Evolutionary conservation across 2,329 filamentous ascomycete species (phyloP).

Genomic region (Ciborinia camelliae): DNA sequence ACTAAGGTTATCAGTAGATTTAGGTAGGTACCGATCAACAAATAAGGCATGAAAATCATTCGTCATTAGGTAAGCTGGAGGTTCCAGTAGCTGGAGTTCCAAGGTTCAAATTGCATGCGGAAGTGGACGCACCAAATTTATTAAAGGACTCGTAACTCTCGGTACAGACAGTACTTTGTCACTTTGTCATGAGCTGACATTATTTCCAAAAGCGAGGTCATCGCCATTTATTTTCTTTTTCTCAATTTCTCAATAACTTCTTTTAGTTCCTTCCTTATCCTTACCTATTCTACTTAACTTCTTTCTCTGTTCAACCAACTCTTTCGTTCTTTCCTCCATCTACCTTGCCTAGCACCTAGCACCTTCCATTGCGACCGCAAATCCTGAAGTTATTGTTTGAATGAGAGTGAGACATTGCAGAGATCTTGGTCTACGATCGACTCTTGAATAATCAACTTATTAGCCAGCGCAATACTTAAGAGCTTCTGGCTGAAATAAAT

Average conservation of each 20-base stretch:
- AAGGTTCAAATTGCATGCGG: background rate
- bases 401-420: background rate
- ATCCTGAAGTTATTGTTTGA: background rate
- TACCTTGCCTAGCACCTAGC: background rate
- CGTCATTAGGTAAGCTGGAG: no score
- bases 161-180: no score
- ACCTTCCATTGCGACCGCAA: background rate
- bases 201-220: slow-evolving; percentile 11
- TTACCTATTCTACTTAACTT: background rate
- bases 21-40: no score
- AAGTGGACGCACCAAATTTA: no score
- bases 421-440: background rate
- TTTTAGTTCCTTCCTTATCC: background rate
- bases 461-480: background rate
- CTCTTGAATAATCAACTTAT: background rate
- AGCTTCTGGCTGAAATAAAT: background rate
- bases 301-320: background rate
- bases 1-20: no score
- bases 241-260: background rate
- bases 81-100: background rate
- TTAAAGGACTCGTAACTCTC: no score
- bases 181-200: slow-evolving; percentile 4
- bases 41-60: background rate
- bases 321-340: background rate
- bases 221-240: background rate